These are phyloP conservation scores for Apiotrichum porosum DNA, from an alignment of 1,284 basidiomycete genomes.

Conservation along the genomic window DNA sequence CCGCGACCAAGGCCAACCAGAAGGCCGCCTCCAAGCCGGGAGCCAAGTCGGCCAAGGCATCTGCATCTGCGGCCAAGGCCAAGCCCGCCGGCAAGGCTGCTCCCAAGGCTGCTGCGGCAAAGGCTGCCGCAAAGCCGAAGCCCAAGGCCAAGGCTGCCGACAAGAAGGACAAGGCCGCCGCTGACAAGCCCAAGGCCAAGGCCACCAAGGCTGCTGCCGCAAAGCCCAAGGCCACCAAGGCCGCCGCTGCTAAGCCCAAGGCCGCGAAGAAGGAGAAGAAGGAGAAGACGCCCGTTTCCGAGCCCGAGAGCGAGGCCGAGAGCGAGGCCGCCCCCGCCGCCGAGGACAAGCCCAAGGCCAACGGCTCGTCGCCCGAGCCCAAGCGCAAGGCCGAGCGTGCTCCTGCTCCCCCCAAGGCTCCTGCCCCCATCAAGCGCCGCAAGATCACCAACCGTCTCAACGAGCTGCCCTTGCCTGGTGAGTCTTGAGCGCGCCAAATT, in stretches of 20 bases:
- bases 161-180: neutral
- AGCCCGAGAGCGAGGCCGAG: neutral
- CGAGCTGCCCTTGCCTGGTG: slow-evolving; percentile 30
- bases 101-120: slow-evolving; percentile 1
- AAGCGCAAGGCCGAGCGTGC: slow-evolving; percentile 1
- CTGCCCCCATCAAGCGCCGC: slow-evolving; percentile 7
- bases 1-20: slow-evolving; percentile 10
- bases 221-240: neutral
- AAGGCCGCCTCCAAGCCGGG: slow-evolving; percentile 17
- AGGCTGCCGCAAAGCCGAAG: neutral
- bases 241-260: neutral
- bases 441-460: slow-evolving; percentile 23
- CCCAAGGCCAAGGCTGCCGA: slow-evolving; percentile 1
- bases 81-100: slow-evolving; percentile 8
- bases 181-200: neutral
- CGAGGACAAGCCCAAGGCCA: neutral
- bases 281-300: neutral
- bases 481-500: neutral
- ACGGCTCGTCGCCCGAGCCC: neutral
- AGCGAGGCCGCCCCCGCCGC: neutral
- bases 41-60: slow-evolving; percentile 5
- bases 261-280: slow-evolving; percentile 3
- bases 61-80: slow-evolving; percentile 3
- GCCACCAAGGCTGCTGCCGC: neutral
- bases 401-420: too few species aligned